Evolutionary conservation across 768 basidiomycete genomes (phyloP).

Genomic region (Boletus tomentosulus): DNA sequence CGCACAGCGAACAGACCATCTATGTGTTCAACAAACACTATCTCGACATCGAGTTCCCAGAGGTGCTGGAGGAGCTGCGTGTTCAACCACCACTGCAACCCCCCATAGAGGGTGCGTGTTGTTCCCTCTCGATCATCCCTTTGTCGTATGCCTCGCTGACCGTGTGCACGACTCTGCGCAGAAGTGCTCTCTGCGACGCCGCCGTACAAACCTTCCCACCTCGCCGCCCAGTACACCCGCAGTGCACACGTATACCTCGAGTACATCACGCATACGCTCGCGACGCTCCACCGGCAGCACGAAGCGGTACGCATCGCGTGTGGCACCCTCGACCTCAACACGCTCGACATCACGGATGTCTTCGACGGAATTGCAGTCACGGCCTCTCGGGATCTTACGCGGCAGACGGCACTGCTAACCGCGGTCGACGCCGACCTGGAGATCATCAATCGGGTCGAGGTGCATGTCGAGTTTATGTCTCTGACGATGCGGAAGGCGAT

Average conservation of each 20-base stretch:
- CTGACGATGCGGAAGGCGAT: slow-evolving; percentile 62
- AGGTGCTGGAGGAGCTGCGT: slow-evolving; percentile 60
- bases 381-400: slow-evolving; percentile 60
- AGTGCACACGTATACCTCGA: slow-evolving; percentile 64
- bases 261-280: slow-evolving; percentile 47
- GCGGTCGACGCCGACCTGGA: slow-evolving; percentile 71
- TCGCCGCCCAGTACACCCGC: slow-evolving; percentile 63
- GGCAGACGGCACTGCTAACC: slow-evolving; percentile 57
- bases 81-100: slow-evolving; percentile 61
- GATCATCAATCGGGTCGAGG: slow-evolving; percentile 58
- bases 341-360: slow-evolving; percentile 65
- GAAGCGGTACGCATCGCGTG: slow-evolving; percentile 73
- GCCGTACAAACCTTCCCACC: slow-evolving; percentile 63
- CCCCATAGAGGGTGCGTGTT: slow-evolving; percentile 59
- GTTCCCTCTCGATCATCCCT: background rate
- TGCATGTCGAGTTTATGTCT: slow-evolving; percentile 77
- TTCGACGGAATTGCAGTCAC: slow-evolving; percentile 58
- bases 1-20: slow-evolving; percentile 47
- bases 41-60: slow-evolving; percentile 63
- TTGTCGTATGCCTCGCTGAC: background rate
- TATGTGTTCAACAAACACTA: slow-evolving; percentile 84
- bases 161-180: slow-evolving; percentile 19
- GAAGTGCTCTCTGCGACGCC: slow-evolving; percentile 64
- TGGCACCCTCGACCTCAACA: slow-evolving; percentile 64
- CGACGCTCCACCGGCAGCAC: slow-evolving; percentile 60